These are phyloP conservation scores for Fusarium foetens DNA, from an alignment of 2,329 filamentous ascomycete species.

Conservation along the genomic window DNA sequence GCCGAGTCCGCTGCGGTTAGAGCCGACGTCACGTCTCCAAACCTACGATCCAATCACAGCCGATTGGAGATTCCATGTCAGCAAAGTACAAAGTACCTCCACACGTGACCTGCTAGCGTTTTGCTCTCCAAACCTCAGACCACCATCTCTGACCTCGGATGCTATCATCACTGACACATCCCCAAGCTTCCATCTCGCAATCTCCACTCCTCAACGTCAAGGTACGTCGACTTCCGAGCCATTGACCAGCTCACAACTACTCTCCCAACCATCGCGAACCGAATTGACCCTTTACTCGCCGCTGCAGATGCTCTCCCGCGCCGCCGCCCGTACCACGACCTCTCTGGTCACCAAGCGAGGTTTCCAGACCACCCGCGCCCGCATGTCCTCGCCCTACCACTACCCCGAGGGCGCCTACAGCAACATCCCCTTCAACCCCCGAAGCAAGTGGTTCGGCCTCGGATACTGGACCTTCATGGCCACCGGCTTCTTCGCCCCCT, in stretches of 20 bases:
- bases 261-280: conserved; percentile 30
- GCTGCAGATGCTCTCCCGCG: conserved; percentile 84
- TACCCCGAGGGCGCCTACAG: conserved; percentile 95
- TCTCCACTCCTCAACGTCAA: conserved; percentile 45
- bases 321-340: conserved; percentile 72
- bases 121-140: conserved; percentile 47
- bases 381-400: conserved; percentile 92
- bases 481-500: conserved; percentile 68
- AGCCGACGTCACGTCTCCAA: conserved; percentile 37
- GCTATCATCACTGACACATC: conserved; percentile 41
- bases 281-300: conserved; percentile 52
- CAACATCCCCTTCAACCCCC: conserved; percentile 97
- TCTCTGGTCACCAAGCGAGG: conserved; percentile 84
- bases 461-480: conserved; percentile 81
- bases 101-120: conserved; percentile 44
- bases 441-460: conserved; percentile 84
- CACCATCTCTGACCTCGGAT: conserved; percentile 46
- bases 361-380: conserved; percentile 90
- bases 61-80: conserved; percentile 8
- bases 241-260: neutral
- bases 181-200: conserved; percentile 43
- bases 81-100: conserved; percentile 15
- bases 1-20: conserved; percentile 4
- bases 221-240: conserved; percentile 33
- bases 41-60: conserved; percentile 7